A percentile compares a stretch with the other conserved stretches of the same genome.
Evolutionary conservation across 108 stramenopile genomes (phyloP).

Genomic region (Schizochytrium sp.): DNA sequence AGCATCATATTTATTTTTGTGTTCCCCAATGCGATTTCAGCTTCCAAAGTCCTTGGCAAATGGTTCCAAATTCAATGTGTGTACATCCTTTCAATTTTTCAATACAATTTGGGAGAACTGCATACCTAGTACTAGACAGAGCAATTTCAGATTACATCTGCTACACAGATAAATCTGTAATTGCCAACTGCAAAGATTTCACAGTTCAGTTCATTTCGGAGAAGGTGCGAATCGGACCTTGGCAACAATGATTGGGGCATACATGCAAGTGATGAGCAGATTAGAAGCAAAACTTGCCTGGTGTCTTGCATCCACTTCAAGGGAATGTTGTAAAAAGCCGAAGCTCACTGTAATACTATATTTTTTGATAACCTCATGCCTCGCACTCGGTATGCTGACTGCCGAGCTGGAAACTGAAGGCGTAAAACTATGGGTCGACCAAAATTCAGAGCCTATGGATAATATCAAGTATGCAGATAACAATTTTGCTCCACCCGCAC

Average conservation of each 20-base stretch:
- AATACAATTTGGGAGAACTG: too few relatives aligned
- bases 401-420: not conserved
- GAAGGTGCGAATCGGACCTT: too few relatives aligned
- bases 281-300: not conserved
- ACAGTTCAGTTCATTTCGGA: too few relatives aligned
- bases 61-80: too few relatives aligned
- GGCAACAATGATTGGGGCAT: not conserved
- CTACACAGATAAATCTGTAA: too few relatives aligned
- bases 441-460: not conserved
- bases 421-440: conserved; percentile 35
- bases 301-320: not conserved
- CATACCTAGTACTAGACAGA: too few relatives aligned
- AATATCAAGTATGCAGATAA: not conserved
- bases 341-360: not conserved
- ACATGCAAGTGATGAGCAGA: not conserved
- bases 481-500: not conserved
- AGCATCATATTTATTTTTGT: too few relatives aligned
- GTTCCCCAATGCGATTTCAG: too few relatives aligned
- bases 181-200: too few relatives aligned
- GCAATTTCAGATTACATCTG: too few relatives aligned
- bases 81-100: too few relatives aligned
- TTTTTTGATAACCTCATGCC: not conserved
- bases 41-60: too few relatives aligned
- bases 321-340: not conserved
- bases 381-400: not conserved